Percentiles rank a stretch among this genome's conserved stretches.
phyloP scores from a whole-genome alignment of 108 stramenopile genomes.

The Nannochloropsis gaditana region DNA sequence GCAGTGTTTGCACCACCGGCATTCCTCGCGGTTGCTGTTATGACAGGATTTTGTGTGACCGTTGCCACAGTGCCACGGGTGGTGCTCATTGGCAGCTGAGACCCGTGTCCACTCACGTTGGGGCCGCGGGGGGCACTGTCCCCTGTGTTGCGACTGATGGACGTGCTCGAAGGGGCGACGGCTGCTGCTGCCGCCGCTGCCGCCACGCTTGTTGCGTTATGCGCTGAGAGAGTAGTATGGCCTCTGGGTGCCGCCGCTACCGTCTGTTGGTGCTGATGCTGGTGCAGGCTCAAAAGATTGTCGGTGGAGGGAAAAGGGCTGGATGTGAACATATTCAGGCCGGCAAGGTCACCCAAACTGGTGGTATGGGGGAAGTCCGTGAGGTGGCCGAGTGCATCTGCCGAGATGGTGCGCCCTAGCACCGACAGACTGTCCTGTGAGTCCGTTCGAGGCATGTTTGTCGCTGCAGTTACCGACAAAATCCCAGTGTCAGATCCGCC shows the following conservation, averaged over 20 bases:
- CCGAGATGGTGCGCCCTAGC: neutral
- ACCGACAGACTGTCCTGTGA: neutral
- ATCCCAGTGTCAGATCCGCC: neutral
- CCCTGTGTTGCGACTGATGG: neutral
- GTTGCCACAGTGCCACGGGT: neutral
- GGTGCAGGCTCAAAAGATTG: neutral
- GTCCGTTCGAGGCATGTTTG: conserved; percentile 9
- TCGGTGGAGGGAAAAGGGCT: neutral
- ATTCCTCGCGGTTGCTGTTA: too few species aligned
- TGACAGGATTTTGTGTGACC: too few species aligned
- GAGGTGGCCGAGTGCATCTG: neutral
- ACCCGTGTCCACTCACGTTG: neutral
- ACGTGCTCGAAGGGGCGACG: neutral
- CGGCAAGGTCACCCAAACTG: neutral
- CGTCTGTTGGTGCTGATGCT: neutral
- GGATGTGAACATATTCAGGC: neutral
- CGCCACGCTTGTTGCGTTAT: neutral
- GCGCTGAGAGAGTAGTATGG: neutral
- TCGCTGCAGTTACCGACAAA: neutral
- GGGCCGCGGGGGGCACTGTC: neutral
- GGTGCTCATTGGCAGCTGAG: neutral
- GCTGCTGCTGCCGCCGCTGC: conserved; percentile 19
- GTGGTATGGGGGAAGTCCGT: neutral
- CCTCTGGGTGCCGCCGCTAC: neutral
- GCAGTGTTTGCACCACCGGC: neutral